A percentile compares a stretch with the other conserved stretches of the same genome.
These are phyloP conservation scores for Pinus albicaulis DNA, from an alignment of 75 land plant genomes.

Conservation along the genomic window DNA sequence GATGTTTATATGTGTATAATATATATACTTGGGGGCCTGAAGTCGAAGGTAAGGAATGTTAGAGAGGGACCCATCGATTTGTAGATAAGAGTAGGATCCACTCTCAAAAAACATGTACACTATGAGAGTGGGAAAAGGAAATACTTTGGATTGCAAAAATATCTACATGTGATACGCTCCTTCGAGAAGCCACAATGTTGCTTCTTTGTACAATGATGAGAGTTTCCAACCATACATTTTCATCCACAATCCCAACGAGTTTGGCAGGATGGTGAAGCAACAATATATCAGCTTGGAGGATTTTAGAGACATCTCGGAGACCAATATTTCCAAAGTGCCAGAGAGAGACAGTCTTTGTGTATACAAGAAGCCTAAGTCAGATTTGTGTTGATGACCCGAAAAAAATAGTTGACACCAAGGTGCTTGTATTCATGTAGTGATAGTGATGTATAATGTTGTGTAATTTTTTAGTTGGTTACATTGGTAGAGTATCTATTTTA, in stretches of 20 bases:
- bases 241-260: constrained; percentile 33
- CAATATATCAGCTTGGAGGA: constrained; percentile 48
- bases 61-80: constrained; percentile 6
- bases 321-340: constrained; percentile 31
- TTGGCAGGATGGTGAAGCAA: constrained; percentile 46
- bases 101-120: constrained; percentile 3
- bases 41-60: neutral
- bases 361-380: constrained; percentile 24
- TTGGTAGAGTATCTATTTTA: too few relatives aligned
- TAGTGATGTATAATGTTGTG: too few relatives aligned
- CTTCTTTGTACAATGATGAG: constrained; percentile 27
- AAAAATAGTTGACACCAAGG: too few relatives aligned
- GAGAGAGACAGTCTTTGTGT: constrained; percentile 32
- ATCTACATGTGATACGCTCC: constrained; percentile 3
- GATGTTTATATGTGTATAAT: neutral
- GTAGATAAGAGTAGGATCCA: constrained; percentile 12
- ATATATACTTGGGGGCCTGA: neutral
- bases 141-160: neutral
- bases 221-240: constrained; percentile 43
- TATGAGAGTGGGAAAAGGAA: neutral
- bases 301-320: constrained; percentile 40
- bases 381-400: too few relatives aligned
- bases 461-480: too few relatives aligned
- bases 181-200: neutral
- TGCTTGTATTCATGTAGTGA: too few relatives aligned